Base-by-base conservation (phyloP, 2,329 filamentous ascomycete genomes). In the Epichloe hybrida region DNA sequence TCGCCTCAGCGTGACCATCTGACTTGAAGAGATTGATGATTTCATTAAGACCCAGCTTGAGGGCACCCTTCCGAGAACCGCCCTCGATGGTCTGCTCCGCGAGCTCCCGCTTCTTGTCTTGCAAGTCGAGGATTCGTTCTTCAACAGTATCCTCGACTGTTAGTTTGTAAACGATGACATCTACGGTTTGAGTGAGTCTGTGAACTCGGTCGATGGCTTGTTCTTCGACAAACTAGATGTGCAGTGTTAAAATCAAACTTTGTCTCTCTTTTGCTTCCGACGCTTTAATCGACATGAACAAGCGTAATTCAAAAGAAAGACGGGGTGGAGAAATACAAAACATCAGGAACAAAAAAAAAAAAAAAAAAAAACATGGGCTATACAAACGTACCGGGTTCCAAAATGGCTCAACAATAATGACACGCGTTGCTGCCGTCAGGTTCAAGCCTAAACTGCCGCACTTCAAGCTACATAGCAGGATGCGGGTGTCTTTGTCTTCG, bases 131-230 rank as follows among this genome's bases (percentile, higher is more conserved):
- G 59, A 98, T 98, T 52, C 90, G 82, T 67, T 91, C 89, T 72
- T 98, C 93, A 51, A 98, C 91, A 0, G 86, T 90, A 57, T 84
- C 77, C 57, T 80, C 79, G 54, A 98, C 83, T 2, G 89, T 95
- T 60, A 98, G 80, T 61, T 93, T 94, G 74, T 95, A 98, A 55
- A 98, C 88, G 51, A 91, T 81, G 36, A 98, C 93, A 62, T 97
- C 90, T 40, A 91, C 77, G 1, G 88, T 96, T 68, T 98, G 93
- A 40, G 95, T 97, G 49, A 98, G 83, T n/a, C 93, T 88, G 65
- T 98, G 93, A 27, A 98, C 93, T 50, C 93, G 88, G 67, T 98
- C 93, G 59, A 98, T 98, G 46, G 93, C 93, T 73, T 98, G 93
- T 66, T 98, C 93, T 72, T 98, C 93, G 36, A 98, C 88, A 62